A percentile compares a stretch with the other conserved stretches of the same genome.
Conservation (phyloP, 1,284 basidiomycete species). For the Pholiota adiposa region DNA sequence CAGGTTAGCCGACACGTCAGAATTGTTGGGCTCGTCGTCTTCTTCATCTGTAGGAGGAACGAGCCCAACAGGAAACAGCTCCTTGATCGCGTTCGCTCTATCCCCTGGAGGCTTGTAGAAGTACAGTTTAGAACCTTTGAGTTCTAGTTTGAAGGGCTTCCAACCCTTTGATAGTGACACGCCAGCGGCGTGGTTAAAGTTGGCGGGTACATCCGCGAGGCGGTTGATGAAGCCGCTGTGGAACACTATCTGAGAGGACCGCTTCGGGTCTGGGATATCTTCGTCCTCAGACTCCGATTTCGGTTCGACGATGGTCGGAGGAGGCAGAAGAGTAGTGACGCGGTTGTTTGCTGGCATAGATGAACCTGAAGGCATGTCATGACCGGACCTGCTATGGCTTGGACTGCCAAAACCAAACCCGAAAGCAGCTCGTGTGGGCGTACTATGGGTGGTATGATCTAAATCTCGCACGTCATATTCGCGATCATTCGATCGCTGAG, state of each 20-base stretch:
- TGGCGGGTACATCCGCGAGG: slow-evolving; percentile 52
- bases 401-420: slow-evolving; percentile 29
- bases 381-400: slow-evolving; percentile 6
- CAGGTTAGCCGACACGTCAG: slow-evolving; percentile 9
- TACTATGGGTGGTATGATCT: slow-evolving; percentile 15
- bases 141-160: slow-evolving; percentile 82
- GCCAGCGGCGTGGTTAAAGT: slow-evolving; percentile 33
- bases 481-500: slow-evolving; percentile 39
- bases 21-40: slow-evolving; percentile 37
- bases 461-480: slow-evolving; percentile 19
- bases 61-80: slow-evolving; percentile 70
- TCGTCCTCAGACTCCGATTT: slow-evolving; percentile 20
- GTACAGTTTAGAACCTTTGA: slow-evolving; percentile 81
- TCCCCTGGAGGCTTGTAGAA: slow-evolving; percentile 83
- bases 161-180: slow-evolving; percentile 62
- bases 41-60: slow-evolving; percentile 57
- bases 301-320: slow-evolving; percentile 55
- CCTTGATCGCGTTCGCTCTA: slow-evolving; percentile 61
- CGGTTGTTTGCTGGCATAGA: slow-evolving; percentile 24
- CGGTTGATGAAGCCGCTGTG: slow-evolving; percentile 78
- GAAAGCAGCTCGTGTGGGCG: slow-evolving; percentile 28
- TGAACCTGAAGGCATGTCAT: slow-evolving; percentile 5
- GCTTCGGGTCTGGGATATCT: slow-evolving; percentile 42
- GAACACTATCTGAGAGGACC: slow-evolving; percentile 78
- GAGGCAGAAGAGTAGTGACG: slow-evolving; percentile 48